Conservation (phyloP, 2,329 filamentous ascomycete species). For the Didymella pinodella region DNA sequence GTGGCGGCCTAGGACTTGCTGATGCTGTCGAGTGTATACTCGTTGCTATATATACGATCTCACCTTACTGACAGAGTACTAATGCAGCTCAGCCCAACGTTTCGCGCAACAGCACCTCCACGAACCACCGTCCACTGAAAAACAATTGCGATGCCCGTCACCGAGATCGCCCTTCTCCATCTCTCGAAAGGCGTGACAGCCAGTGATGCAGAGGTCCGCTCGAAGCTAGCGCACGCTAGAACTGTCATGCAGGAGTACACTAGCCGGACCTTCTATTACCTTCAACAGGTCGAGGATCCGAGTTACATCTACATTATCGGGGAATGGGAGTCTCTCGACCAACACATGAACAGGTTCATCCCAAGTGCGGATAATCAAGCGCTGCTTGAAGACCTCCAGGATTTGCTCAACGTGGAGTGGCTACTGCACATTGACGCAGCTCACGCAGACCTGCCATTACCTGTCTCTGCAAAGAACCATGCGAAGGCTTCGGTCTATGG, state of each 20-base stretch:
- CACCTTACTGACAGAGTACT: background rate
- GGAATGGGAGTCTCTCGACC: slow-evolving; percentile 54
- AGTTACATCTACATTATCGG: slow-evolving; percentile 55
- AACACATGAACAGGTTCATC: slow-evolving; percentile 56
- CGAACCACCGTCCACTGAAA: background rate
- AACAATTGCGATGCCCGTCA: slow-evolving; percentile 48
- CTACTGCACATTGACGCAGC: slow-evolving; percentile 55
- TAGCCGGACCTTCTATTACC: slow-evolving; percentile 48
- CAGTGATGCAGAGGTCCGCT: slow-evolving; percentile 32
- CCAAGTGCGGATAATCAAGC: slow-evolving; percentile 53
- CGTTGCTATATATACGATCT: background rate
- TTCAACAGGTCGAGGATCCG: slow-evolving; percentile 57
- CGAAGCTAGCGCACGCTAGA: slow-evolving; percentile 50
- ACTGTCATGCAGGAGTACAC: slow-evolving; percentile 51
- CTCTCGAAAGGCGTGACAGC: slow-evolving; percentile 39
- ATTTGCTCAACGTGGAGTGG: slow-evolving; percentile 53
- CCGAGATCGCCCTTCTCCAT: slow-evolving; percentile 57
- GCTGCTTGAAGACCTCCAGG: slow-evolving; percentile 48
- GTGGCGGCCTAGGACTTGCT: background rate
- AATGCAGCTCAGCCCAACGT: background rate
- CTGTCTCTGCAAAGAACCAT: slow-evolving; percentile 10
- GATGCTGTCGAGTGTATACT: background rate
- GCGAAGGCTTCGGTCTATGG: slow-evolving; percentile 31
- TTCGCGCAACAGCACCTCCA: background rate
- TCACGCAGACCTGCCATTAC: slow-evolving; percentile 42